Conservation (phyloP, 164 flowering plant species). For the Warburgia ugandensis region DNA sequence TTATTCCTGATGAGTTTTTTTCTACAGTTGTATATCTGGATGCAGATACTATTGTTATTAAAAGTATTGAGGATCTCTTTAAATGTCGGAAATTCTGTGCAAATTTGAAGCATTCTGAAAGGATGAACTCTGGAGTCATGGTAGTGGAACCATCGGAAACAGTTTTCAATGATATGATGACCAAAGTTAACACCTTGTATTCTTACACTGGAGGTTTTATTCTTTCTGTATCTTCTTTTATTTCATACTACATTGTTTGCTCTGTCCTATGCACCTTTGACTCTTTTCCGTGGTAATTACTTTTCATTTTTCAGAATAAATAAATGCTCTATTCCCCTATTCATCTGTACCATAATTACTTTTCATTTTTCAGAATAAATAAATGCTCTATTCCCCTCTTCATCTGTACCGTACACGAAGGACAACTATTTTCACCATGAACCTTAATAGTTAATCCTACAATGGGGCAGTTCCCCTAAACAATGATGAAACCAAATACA, state of each 20-base stretch:
- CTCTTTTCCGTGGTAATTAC: too few species aligned
- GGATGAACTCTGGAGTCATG: conserved; percentile 96
- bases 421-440: too few species aligned
- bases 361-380: too few species aligned
- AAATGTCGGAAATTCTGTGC: conserved; percentile 94
- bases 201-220: conserved; percentile 87
- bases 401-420: too few species aligned
- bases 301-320: too few species aligned
- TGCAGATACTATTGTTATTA: conserved; percentile 95
- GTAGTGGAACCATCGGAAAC: conserved; percentile 88
- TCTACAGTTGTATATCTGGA: conserved; percentile 92
- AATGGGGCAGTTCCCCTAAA: too few species aligned
- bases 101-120: conserved; percentile 96
- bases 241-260: not conserved
- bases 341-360: too few species aligned
- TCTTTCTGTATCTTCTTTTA: not conserved
- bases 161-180: conserved; percentile 84
- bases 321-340: too few species aligned
- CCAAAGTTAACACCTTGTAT: conserved; percentile 62
- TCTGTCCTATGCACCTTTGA: not conserved
- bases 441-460: too few species aligned
- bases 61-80: conserved; percentile 86
- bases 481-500: too few species aligned
- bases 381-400: too few species aligned
- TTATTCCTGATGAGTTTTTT: not conserved